phyloP scores from a whole-genome alignment of 2,329 filamentous ascomycete species.

The Calonectria montana region DNA sequence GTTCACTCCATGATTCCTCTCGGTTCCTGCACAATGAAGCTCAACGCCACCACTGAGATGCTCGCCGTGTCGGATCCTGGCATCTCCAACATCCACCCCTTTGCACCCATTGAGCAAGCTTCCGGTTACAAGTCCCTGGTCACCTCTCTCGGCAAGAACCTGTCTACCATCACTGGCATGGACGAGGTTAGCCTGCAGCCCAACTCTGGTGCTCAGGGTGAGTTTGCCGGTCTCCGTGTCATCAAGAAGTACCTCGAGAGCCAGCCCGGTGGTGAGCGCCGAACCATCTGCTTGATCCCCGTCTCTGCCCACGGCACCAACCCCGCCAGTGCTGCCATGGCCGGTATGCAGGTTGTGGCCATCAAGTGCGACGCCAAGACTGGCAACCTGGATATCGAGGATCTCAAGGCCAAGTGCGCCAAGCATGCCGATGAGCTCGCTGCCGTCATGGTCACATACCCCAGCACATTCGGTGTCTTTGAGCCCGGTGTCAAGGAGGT shows the following conservation, averaged over 20 bases:
- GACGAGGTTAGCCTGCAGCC: slow-evolving; percentile 89
- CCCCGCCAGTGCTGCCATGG: slow-evolving; percentile 94
- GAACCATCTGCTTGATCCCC: slow-evolving; percentile 93
- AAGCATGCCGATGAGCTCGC: slow-evolving; percentile 88
- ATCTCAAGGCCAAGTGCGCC: slow-evolving; percentile 90
- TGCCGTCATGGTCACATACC: slow-evolving; percentile 97
- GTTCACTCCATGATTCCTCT: slow-evolving; percentile 98
- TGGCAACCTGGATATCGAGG: slow-evolving; percentile 88
- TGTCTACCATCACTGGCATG: slow-evolving; percentile 89
- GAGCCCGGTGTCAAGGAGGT: slow-evolving; percentile 90
- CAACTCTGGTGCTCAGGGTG: slow-evolving; percentile 95
- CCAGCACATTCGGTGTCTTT: slow-evolving; percentile 93
- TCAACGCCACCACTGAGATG: slow-evolving; percentile 96
- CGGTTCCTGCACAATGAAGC: slow-evolving; percentile 98
- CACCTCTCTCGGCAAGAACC: slow-evolving; percentile 76
- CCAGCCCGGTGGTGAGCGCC: slow-evolving; percentile 64
- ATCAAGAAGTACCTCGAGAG: slow-evolving; percentile 87
- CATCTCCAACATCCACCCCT: slow-evolving; percentile 80
- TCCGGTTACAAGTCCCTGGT: slow-evolving; percentile 79
- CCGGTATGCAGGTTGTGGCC: slow-evolving; percentile 91
- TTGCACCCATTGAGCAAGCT: slow-evolving; percentile 73
- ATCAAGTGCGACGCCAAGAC: slow-evolving; percentile 90
- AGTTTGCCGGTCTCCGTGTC: slow-evolving; percentile 89
- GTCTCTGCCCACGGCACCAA: slow-evolving; percentile 97
- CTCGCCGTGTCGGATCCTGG: slow-evolving; percentile 67